Percentiles rank a stretch among this genome's conserved stretches.
Evolutionary conservation across 805 yeast species (phyloP).

Genomic region (Candida ortonii): DNA sequence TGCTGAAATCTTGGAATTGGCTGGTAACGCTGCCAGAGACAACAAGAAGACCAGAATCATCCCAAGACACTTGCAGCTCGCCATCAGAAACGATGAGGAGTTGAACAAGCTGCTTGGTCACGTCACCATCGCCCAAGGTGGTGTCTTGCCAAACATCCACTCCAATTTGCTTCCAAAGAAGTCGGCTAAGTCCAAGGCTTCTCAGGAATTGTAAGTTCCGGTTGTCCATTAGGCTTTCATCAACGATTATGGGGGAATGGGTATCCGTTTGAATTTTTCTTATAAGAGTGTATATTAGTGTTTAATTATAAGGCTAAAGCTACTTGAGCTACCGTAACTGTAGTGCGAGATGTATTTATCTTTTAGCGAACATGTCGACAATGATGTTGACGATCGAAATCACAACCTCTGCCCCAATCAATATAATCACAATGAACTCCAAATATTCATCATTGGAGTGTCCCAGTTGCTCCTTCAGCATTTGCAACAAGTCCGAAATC

Average conservation of each 20-base stretch:
- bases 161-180: constrained; percentile 77
- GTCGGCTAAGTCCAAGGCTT: constrained; percentile 52
- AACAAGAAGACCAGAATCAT: constrained; percentile 97
- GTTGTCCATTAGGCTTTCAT: constrained; percentile 7
- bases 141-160: constrained; percentile 97
- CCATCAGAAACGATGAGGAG: constrained; percentile 99
- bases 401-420: constrained; percentile 88
- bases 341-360: too few species aligned
- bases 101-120: constrained; percentile 88
- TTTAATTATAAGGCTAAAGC: constrained; percentile 19
- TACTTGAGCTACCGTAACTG: too few species aligned
- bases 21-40: constrained; percentile 99
- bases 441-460: constrained; percentile 91
- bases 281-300: constrained; percentile 30
- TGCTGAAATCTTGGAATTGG: constrained; percentile 96
- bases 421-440: constrained; percentile 84
- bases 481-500: constrained; percentile 85
- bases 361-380: constrained; percentile 31
- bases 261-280: constrained; percentile 12
- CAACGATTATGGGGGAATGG: constrained; percentile 12
- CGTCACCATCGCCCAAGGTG: constrained; percentile 98
- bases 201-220: constrained; percentile 51
- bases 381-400: constrained; percentile 82
- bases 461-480: constrained; percentile 95
- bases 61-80: constrained; percentile 98